A percentile compares a stretch with the other conserved stretches of the same genome.
phyloP scores from a whole-genome alignment of 805 yeast genomes.

The Saturnispora dispora region DNA sequence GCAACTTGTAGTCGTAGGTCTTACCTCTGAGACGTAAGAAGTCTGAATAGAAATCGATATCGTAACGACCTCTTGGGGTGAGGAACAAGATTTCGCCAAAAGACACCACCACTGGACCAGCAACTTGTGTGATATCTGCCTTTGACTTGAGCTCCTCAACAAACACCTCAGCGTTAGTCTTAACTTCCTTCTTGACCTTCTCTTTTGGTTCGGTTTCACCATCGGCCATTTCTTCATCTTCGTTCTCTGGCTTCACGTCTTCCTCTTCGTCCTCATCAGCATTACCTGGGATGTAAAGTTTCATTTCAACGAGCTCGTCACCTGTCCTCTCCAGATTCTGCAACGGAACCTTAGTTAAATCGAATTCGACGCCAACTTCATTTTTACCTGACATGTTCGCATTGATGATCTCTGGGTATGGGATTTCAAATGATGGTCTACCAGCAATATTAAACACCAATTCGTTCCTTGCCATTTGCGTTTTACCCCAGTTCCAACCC shows the following conservation, averaged over 20 bases:
- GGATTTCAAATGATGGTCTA: constrained; percentile 86
- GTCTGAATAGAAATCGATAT: constrained; percentile 83
- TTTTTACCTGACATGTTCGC: constrained; percentile 85
- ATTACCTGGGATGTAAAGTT: constrained; percentile 88
- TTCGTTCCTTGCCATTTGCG: constrained; percentile 88
- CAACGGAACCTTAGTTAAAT: constrained; percentile 34
- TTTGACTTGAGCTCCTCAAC: constrained; percentile 86
- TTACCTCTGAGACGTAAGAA: constrained; percentile 91
- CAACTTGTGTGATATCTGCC: constrained; percentile 89
- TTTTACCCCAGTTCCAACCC: constrained; percentile 99
- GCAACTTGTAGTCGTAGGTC: constrained; percentile 94
- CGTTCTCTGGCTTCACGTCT: constrained; percentile 3
- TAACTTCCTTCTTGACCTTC: constrained; percentile 31
- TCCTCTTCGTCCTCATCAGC: constrained; percentile 40
- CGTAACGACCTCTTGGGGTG: constrained; percentile 98
- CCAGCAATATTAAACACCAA: constrained; percentile 77
- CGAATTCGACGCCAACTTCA: constrained; percentile 88
- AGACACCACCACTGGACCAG: constrained; percentile 92
- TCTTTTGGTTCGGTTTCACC: constrained; percentile 25
- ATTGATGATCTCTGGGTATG: constrained; percentile 71
- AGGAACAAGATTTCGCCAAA: constrained; percentile 85
- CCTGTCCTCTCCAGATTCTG: constrained; percentile 62
- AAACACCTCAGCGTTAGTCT: constrained; percentile 73
- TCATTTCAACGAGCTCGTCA: constrained; percentile 91
- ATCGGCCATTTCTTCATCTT: constrained; percentile 16